Evolutionary conservation across 2,329 filamentous ascomycete species (phyloP), one percentile per base, ranked within the genome.

Genomic region (Didymella pinodella): DNA sequence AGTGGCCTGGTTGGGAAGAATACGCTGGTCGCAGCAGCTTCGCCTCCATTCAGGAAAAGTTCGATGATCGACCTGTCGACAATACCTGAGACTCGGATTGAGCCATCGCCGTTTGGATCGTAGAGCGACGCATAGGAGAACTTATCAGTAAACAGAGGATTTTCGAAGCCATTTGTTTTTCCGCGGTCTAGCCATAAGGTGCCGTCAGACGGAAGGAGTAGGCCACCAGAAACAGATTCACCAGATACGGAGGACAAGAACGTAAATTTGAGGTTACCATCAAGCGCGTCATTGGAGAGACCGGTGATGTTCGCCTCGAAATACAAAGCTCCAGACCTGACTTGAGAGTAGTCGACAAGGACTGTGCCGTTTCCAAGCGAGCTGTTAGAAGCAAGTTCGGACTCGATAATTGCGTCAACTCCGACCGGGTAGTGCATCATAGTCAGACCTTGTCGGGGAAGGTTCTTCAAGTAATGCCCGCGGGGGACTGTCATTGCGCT

Each of bases 11-110:
- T 75, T 0, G 85, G 80, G 68, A 81, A 87, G 65, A 85, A 85
- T 0, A 80, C 77, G 45, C 80, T 77, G 2, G 84, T 86, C 0
- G 74, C 85, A 31, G 76, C 78, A 48, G 81, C 79, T 52, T 82
- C 75, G 0, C 84, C 85, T 1, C 80, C 79, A 55, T 85, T 82
- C 28, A 86, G 57, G 63, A 86, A 86, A 2, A 86, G 73, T 67
- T 87, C 85, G 7, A 85, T 73, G 26, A 87, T 81, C 12, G 78
- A 82, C 5, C 83, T 76, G 66, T 88, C 85, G 4, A 86, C 76
- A 2, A 87, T 77, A 0, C 81, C 81, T 48, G 81, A 79, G 32
- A 87, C 70, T 57, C 66, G 64, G 72, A 78, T 81, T 0, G 67
- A 66, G 14, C 75, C 77, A 7, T 65, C 60, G 2, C 41, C 52